These are phyloP conservation scores for Exutisphaerella laricina DNA, from an alignment of 2,329 filamentous ascomycete species.

Conservation along the genomic window DNA sequence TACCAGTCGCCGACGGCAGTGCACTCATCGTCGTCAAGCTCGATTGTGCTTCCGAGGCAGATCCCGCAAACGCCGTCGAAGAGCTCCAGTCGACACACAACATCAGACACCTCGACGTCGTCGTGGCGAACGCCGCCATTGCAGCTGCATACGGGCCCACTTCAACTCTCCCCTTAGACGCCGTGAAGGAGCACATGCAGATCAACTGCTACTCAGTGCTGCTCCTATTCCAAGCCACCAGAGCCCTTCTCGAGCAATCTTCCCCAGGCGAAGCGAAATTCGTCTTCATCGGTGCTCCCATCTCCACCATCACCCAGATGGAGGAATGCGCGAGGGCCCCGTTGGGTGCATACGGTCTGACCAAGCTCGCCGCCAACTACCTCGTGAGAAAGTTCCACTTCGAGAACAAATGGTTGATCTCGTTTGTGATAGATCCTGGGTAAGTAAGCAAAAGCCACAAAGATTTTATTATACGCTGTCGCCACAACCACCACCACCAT, in stretches of 20 bases:
- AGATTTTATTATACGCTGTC: too few species aligned
- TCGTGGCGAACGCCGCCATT: slow-evolving; percentile 3
- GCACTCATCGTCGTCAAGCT: slow-evolving; percentile 3
- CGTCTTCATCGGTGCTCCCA: neutral
- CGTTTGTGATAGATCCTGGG: slow-evolving; percentile 5
- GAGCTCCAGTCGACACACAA: neutral
- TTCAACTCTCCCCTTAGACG: neutral
- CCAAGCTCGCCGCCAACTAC: slow-evolving; percentile 1
- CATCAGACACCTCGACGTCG: slow-evolving; percentile 1
- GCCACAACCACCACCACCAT: too few species aligned
- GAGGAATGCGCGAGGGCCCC: neutral
- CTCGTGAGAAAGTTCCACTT: slow-evolving; percentile 1
- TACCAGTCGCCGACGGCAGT: neutral
- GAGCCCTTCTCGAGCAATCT: neutral
- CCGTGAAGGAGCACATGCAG: slow-evolving; percentile 1
- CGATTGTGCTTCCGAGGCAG: neutral
- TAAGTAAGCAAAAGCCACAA: too few species aligned
- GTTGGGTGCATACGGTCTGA: slow-evolving; percentile 1
- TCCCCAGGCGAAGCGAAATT: slow-evolving; percentile 1
- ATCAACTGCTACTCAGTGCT: neutral
- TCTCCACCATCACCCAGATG: neutral
- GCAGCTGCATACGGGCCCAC: neutral
- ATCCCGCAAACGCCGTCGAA: neutral
- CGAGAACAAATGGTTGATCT: slow-evolving; percentile 2
- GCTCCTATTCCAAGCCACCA: slow-evolving; percentile 1